These are phyloP conservation scores for Carpinus fangiana DNA, from an alignment of 306 rosid genomes.

Conservation along the genomic window DNA sequence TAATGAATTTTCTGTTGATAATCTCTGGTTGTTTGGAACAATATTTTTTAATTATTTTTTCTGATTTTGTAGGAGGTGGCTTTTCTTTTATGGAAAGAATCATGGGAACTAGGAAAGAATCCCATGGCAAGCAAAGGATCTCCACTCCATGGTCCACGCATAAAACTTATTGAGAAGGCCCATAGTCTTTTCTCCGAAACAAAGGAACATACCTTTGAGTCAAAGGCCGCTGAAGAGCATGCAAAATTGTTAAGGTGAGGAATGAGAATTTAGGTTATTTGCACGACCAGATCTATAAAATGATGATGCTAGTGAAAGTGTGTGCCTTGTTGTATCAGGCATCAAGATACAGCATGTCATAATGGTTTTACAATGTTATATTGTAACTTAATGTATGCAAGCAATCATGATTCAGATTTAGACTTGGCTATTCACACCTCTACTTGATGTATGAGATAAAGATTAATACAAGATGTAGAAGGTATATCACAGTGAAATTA, in stretches of 20 bases:
- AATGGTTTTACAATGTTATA: conserved; percentile 14
- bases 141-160: conserved; percentile 93
- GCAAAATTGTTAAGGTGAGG: conserved; percentile 81
- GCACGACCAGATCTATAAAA: not conserved
- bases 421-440: conserved; percentile 10
- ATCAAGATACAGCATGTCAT: conserved; percentile 6
- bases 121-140: conserved; percentile 98
- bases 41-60: conserved; percentile 9
- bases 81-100: conserved; percentile 94
- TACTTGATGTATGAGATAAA: conserved; percentile 16
- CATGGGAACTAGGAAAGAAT: conserved; percentile 85
- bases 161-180: conserved; percentile 78
- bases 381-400: conserved; percentile 8
- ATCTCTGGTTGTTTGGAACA: conserved; percentile 3
- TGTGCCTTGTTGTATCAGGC: conserved; percentile 18
- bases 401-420: conserved; percentile 8
- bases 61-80: conserved; percentile 74
- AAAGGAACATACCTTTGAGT: conserved; percentile 84
- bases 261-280: conserved; percentile 21
- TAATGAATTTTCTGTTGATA: conserved; percentile 1
- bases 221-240: conserved; percentile 98
- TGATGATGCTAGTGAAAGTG: conserved; percentile 13
- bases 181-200: conserved; percentile 79
- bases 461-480: conserved; percentile 11
- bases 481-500: not conserved